phyloP scores from a whole-genome alignment of 805 yeast genomes.

The Priceomyces carsonii region DNA sequence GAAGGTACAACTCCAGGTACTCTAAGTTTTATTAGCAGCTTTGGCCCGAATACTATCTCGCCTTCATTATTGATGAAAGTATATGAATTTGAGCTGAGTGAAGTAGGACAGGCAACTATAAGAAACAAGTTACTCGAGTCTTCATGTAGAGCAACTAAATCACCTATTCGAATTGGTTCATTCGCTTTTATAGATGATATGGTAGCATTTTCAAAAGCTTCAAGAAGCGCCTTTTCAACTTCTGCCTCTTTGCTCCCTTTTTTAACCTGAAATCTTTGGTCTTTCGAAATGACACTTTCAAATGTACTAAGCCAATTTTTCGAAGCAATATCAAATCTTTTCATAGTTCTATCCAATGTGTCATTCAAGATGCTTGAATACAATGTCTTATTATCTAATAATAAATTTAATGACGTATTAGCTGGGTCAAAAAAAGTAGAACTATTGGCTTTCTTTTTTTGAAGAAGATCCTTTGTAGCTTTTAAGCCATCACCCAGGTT shows the following conservation, averaged over 20 bases:
- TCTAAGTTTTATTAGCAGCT: constrained; percentile 46
- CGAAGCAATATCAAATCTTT: constrained; percentile 18
- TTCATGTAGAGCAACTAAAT: constrained; percentile 55
- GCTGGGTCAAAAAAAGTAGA: constrained; percentile 20
- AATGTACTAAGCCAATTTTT: constrained; percentile 18
- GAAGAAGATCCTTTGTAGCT: constrained; percentile 5
- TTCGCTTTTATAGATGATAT: constrained; percentile 16
- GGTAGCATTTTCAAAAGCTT: constrained; percentile 13
- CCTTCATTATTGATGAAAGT: constrained; percentile 61
- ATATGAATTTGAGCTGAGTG: constrained; percentile 52
- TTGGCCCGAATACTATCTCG: constrained; percentile 49
- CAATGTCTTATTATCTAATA: constrained; percentile 17
- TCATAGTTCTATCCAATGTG: constrained; percentile 17
- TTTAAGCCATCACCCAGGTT: constrained; percentile 3
- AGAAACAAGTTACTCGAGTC: constrained; percentile 51
- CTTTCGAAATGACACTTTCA: constrained; percentile 1
- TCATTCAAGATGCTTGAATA: constrained; percentile 17
- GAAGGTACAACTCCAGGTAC: constrained; percentile 53
- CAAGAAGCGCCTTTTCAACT: constrained; percentile 1
- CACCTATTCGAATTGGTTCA: constrained; percentile 51
- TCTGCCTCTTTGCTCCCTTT: not conserved
- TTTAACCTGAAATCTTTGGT: constrained; percentile 2
- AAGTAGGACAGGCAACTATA: constrained; percentile 53
- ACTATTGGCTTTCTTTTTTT: constrained; percentile 4
- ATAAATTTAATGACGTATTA: constrained; percentile 20